Evolutionary conservation across 106 monocot genomes (phyloP).

Genomic region (Phalaenopsis aphrodite): DNA sequence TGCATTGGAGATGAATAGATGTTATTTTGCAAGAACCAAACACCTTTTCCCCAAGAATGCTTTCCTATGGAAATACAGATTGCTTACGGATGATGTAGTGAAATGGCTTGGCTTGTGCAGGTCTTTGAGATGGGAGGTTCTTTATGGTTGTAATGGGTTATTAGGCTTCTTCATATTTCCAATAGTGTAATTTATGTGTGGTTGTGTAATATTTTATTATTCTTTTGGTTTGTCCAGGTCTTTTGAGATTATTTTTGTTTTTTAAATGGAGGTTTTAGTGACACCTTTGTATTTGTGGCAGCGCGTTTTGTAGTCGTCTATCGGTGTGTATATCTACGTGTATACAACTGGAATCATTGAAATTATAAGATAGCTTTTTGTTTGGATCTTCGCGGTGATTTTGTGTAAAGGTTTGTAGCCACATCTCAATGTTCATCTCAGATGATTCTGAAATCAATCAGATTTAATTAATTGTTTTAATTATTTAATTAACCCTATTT

Average conservation of each 20-base stretch:
- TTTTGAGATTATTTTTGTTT: background rate
- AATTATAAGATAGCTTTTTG: background rate
- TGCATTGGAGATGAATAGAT: background rate
- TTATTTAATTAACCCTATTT: too few species aligned
- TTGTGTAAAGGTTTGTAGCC: background rate
- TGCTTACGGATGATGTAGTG: background rate
- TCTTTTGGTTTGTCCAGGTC: background rate
- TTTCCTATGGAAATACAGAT: background rate
- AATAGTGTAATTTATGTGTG: background rate
- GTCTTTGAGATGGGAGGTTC: background rate
- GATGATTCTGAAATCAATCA: too few species aligned
- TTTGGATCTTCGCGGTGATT: background rate
- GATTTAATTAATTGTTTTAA: too few species aligned
- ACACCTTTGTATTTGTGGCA: background rate
- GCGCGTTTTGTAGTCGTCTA: background rate
- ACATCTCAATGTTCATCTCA: too few species aligned
- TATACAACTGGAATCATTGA: background rate
- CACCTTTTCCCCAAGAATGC: background rate
- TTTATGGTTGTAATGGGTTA: background rate
- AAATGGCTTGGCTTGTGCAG: background rate
- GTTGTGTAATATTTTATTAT: background rate
- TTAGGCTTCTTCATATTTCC: background rate
- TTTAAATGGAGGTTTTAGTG: background rate
- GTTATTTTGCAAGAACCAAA: background rate
- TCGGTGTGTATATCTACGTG: background rate